Evolutionary conservation across 345 rosid genomes (phyloP).

Genomic region (Ricinus communis): DNA sequence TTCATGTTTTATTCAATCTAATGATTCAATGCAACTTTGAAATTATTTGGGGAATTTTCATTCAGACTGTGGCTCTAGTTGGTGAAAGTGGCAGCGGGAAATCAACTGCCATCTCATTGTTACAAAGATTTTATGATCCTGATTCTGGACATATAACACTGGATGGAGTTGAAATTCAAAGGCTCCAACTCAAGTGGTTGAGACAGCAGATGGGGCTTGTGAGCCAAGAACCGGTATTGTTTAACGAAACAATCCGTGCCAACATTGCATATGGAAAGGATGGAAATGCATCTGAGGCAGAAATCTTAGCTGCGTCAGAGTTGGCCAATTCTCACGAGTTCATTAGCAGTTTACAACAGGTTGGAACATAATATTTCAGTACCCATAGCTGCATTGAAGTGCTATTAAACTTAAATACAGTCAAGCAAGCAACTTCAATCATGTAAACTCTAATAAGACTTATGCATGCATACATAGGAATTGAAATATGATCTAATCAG

Average conservation of each 20-base stretch:
- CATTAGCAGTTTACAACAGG: constrained; percentile 82
- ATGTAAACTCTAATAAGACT: no score
- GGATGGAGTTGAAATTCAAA: constrained; percentile 67
- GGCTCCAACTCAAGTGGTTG: constrained; percentile 64
- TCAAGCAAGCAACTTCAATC: no score
- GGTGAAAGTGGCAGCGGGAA: constrained; percentile 93
- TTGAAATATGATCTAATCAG: no score
- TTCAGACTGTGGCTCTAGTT: constrained; percentile 79
- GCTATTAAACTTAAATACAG: no score
- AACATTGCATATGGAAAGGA: constrained; percentile 83
- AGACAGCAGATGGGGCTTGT: constrained; percentile 84
- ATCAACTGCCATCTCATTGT: constrained; percentile 66
- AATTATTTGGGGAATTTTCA: no score
- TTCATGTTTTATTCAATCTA: not conserved
- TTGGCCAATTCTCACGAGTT: constrained; percentile 79
- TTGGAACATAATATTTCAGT: constrained; percentile 30
- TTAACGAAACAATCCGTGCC: constrained; percentile 74
- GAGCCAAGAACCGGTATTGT: constrained; percentile 86
- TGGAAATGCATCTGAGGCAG: constrained; percentile 67
- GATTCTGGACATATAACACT: constrained; percentile 70
- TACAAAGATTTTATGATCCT: constrained; percentile 82
- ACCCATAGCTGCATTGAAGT: no score
- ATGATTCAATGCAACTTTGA: no score
- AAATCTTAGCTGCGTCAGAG: constrained; percentile 67
- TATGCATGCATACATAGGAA: no score